Evolutionary conservation across 2,329 filamentous ascomycete genomes (phyloP).

Genomic region (Penicillium olsonii): DNA sequence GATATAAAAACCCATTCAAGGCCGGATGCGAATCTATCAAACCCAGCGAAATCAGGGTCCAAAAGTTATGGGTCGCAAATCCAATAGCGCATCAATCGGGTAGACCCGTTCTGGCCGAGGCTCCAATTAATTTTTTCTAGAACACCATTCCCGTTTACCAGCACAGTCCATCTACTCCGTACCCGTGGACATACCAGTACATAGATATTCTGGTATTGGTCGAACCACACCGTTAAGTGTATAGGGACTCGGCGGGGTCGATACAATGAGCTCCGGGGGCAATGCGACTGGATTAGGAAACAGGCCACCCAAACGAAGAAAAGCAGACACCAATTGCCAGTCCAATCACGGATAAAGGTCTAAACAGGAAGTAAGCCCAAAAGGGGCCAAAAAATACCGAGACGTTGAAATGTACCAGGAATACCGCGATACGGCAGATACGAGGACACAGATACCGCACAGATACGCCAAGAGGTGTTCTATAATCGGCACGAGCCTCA

Average conservation of each 20-base stretch:
- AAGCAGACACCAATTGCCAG: not conserved
- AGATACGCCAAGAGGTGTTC: not conserved
- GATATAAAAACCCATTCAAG: not conserved
- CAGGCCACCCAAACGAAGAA: not conserved
- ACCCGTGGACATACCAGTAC: no score
- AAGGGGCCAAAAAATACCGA: slow-evolving; percentile 2
- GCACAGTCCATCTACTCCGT: no score
- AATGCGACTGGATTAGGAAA: not conserved
- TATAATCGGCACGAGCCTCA: slow-evolving; percentile 7
- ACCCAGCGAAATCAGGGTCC: not conserved
- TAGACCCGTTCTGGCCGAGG: slow-evolving; percentile 2
- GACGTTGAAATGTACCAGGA: not conserved
- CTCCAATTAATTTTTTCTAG: not conserved
- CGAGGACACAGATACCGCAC: no score
- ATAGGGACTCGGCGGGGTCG: no score
- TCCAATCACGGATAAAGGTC: not conserved
- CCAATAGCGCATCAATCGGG: slow-evolving; percentile 1
- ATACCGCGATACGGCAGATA: not conserved
- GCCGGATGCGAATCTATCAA: not conserved
- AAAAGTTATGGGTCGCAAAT: not conserved
- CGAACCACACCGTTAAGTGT: not conserved
- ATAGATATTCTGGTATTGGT: slow-evolving; percentile 3
- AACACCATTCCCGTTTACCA: not conserved
- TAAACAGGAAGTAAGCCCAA: not conserved
- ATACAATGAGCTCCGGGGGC: no score